These are phyloP conservation scores for Arbutus unedo DNA, from an alignment of 148 eudicot species.

Conservation along the genomic window DNA sequence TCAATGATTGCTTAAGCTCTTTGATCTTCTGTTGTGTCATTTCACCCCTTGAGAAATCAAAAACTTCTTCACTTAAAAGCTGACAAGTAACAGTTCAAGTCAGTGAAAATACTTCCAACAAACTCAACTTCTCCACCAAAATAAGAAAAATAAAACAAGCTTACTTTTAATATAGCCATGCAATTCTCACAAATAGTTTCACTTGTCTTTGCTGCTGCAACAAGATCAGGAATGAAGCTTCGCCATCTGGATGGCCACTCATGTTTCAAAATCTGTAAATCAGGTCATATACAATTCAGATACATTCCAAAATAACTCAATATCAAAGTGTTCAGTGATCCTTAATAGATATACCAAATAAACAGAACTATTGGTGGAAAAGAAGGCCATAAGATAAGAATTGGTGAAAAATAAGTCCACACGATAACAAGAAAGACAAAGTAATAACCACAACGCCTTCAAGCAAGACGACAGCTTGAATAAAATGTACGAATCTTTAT, in stretches of 20 bases:
- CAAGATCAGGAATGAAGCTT: conserved; percentile 93
- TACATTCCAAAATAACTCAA: conserved; percentile 1
- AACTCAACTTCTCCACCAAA: background rate
- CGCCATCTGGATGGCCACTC: conserved; percentile 98
- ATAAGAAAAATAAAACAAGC: background rate
- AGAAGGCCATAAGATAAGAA: background rate
- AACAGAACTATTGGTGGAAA: background rate
- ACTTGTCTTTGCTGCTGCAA: conserved; percentile 88
- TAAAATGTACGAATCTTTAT: background rate
- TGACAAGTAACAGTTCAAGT: conserved; percentile 25
- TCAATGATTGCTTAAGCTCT: conserved; percentile 90
- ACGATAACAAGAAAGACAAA: background rate
- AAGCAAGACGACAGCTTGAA: background rate
- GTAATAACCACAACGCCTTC: background rate
- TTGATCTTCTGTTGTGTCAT: conserved; percentile 98
- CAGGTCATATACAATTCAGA: background rate
- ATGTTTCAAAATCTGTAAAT: conserved; percentile 84
- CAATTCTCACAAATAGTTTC: conserved; percentile 99
- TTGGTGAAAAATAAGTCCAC: background rate
- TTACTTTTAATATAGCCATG: conserved; percentile 94
- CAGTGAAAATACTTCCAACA: conserved; percentile 14
- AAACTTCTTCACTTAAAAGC: conserved; percentile 97
- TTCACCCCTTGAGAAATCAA: conserved; percentile 99
- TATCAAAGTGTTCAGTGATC: background rate
- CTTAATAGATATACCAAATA: background rate